Evolutionary conservation across 1,284 basidiomycete species (phyloP), one percentile per base, ranked within the genome.

Genomic region (Cryptococcus depauperatus): DNA sequence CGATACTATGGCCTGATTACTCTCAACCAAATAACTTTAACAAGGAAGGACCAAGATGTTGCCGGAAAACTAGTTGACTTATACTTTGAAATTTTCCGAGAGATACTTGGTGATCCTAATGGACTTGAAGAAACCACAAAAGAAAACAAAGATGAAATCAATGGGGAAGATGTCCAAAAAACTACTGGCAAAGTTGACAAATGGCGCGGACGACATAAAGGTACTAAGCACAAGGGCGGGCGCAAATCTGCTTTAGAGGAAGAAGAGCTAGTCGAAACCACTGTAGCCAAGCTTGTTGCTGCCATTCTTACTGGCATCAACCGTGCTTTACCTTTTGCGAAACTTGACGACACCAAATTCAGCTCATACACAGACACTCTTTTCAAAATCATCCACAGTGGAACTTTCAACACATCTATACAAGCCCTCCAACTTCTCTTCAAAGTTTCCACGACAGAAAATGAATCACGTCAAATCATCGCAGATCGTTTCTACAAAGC

Each of bases 21-120:
- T 2, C 80, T 96, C 57, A 97, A 97, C 69, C 93, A 97, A 71
- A 83, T 93, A 51, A 81, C 90, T 41, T 76, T 97, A 28, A 80
- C 82, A 1, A 75, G 78, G 5, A 74, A 74, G 38, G 88, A 92
- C 58, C 76, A 80, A 9, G 78, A 79, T 0, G 85, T 92, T 6
- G 86, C 91, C n/a, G 75, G 83, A 41, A 78, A 81, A 50, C 75
- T 98, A 43, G 82, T 98, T 27, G 82, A 90, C 49, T 77, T 93
- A 9, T 98, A 98, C 72, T 99, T 98, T 63, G 85, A 92, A 72
- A 78, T 98, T 59, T 99, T 99, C 73, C 77, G 84, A 56, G 89
- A 90, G 61, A 74, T 93, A 10, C 76, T 95, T 1, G 83, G 85
- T 0, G 77, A 81, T 18, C 58, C 59, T 34, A 57, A 53, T 43